Conservation (phyloP, 345 rosid species). For the Gossypium rotundifolium region DNA sequence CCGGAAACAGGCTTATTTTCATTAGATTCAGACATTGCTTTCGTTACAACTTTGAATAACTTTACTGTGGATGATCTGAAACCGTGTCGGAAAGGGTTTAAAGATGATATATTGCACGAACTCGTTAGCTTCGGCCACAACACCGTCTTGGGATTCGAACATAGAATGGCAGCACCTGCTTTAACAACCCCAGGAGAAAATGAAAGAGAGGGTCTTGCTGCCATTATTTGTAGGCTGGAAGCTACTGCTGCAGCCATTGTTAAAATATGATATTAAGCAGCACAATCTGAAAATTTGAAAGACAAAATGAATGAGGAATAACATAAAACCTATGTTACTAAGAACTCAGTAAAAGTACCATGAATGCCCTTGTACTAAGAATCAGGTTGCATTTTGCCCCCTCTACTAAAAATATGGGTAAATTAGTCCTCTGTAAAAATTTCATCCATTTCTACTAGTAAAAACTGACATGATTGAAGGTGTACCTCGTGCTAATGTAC, state of each 20-base stretch:
- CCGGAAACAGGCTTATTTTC: constrained; percentile 51
- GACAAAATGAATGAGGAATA: background rate
- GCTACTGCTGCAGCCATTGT: constrained; percentile 61
- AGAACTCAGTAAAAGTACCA: too few relatives aligned
- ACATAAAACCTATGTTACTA: background rate
- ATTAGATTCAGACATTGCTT: constrained; percentile 54
- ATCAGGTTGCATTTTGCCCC: too few relatives aligned
- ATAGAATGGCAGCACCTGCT: constrained; percentile 36
- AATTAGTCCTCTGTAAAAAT: too few relatives aligned
- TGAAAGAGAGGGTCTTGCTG: constrained; percentile 46
- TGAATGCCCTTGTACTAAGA: too few relatives aligned
- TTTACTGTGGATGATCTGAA: constrained; percentile 31
- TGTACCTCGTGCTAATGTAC: too few relatives aligned
- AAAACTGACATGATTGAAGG: too few relatives aligned
- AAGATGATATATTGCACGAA: constrained; percentile 41
- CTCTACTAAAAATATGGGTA: too few relatives aligned
- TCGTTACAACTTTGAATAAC: constrained; percentile 35
- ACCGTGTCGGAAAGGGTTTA: constrained; percentile 31
- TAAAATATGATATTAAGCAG: constrained; percentile 16
- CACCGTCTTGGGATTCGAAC: constrained; percentile 32
- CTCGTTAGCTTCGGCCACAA: constrained; percentile 47
- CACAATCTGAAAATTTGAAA: constrained; percentile 22
- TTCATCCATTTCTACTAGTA: too few relatives aligned
- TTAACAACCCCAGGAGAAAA: constrained; percentile 36
- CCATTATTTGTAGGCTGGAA: constrained; percentile 51